A percentile compares a stretch with the other conserved stretches of the same genome.
Conservation (phyloP, 768 basidiomycete species). For the Rhizopogon roseolus region DNA sequence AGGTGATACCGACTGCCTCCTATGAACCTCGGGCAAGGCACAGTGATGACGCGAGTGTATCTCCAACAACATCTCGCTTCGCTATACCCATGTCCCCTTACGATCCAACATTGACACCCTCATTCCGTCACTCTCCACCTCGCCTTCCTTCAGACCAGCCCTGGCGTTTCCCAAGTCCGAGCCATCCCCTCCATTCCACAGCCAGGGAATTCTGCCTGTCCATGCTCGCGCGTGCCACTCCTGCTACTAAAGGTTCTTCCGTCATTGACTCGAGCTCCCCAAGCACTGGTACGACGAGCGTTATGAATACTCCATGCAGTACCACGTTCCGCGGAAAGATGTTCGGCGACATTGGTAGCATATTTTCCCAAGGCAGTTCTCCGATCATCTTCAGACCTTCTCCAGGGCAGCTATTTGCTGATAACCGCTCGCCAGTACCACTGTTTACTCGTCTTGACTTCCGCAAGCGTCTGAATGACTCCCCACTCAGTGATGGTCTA, state of each 20-base stretch:
- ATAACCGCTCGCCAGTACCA: constrained; percentile 29
- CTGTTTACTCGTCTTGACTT: constrained; percentile 24
- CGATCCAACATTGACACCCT: constrained; percentile 67
- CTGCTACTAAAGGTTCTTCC: constrained; percentile 30
- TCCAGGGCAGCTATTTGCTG: constrained; percentile 35
- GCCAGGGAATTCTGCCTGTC: constrained; percentile 61
- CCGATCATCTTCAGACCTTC: constrained; percentile 37
- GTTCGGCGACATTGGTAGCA: constrained; percentile 17
- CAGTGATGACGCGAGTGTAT: constrained; percentile 6
- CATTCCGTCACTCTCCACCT: constrained; percentile 74
- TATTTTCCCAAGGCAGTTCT: constrained; percentile 22
- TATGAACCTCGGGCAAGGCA: constrained; percentile 5
- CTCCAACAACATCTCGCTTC: constrained; percentile 21
- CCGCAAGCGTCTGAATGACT: constrained; percentile 37
- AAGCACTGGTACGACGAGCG: constrained; percentile 22
- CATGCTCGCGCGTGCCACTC: constrained; percentile 58
- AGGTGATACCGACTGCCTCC: background rate
- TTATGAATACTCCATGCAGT: constrained; percentile 25
- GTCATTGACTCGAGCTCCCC: constrained; percentile 25
- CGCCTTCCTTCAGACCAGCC: constrained; percentile 75
- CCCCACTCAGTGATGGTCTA: constrained; percentile 35
- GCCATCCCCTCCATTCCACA: constrained; percentile 66
- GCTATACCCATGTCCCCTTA: constrained; percentile 66
- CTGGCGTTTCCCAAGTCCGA: constrained; percentile 78
- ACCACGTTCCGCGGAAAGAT: constrained; percentile 18